A percentile compares a stretch with the other conserved stretches of the same genome.
phyloP scores from a whole-genome alignment of 257 asterid species.

The Solanum gracilifrons region DNA sequence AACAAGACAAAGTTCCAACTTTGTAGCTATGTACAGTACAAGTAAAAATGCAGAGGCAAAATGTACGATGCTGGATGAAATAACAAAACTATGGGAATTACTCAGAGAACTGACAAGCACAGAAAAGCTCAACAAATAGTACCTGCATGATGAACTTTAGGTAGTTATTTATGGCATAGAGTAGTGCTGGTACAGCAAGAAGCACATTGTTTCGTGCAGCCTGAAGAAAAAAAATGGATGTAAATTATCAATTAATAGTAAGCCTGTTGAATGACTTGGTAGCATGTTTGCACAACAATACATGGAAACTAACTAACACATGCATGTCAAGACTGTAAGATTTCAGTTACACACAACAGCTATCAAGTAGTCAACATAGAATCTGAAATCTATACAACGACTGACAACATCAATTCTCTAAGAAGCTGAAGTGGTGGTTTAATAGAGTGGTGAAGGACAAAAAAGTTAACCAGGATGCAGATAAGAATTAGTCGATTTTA shows the following conservation, averaged over 20 bases:
- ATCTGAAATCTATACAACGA: not conserved
- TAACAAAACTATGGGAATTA: not conserved
- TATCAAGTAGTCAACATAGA: not conserved
- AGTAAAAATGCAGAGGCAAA: not conserved
- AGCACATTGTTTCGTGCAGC: slow-evolving; percentile 81
- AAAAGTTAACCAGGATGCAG: not conserved
- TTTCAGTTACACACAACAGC: not conserved
- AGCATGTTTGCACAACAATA: not conserved
- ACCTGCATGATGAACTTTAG: slow-evolving; percentile 96
- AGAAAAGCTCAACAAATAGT: slow-evolving; percentile 1
- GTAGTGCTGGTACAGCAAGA: slow-evolving; percentile 89
- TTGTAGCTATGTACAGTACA: not conserved
- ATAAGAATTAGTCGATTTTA: not conserved
- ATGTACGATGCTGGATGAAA: not conserved
- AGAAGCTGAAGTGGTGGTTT: not conserved
- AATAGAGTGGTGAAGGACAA: not conserved
- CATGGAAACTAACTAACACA: not conserved
- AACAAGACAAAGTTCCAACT: not conserved
- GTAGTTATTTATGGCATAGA: slow-evolving; percentile 89
- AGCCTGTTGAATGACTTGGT: not conserved
- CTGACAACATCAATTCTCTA: not conserved
- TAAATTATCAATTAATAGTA: not conserved
- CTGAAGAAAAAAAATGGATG: slow-evolving; percentile 29
- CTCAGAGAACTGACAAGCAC: not conserved
- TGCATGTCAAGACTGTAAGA: not conserved